Percentiles rank a stretch among this genome's conserved stretches.
These are phyloP conservation scores for Lachnellula hyalina DNA, from an alignment of 2,329 filamentous ascomycete genomes.

Conservation along the genomic window DNA sequence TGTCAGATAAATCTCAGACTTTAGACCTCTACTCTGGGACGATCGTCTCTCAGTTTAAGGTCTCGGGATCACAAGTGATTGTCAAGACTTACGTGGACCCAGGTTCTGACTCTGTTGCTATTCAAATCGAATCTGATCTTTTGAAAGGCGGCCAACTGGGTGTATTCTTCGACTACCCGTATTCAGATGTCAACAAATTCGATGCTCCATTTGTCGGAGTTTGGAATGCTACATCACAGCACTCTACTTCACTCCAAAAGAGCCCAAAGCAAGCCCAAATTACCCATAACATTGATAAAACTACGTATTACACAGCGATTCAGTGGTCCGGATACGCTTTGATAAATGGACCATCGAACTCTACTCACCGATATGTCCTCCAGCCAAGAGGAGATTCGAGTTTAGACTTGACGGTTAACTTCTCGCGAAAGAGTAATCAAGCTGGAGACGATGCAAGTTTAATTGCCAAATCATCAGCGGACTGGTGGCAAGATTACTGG, in stretches of 20 bases:
- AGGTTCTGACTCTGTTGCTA: conserved; percentile 34
- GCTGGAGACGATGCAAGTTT: neutral
- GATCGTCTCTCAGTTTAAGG: conserved; percentile 36
- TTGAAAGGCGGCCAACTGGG: conserved; percentile 31
- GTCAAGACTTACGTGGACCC: conserved; percentile 37
- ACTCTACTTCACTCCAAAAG: conserved; percentile 31
- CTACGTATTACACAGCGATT: conserved; percentile 33
- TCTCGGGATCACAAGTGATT: conserved; percentile 30
- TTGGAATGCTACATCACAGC: conserved; percentile 36
- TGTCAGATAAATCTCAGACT: conserved; percentile 32
- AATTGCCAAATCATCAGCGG: conserved; percentile 6
- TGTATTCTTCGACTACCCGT: conserved; percentile 40
- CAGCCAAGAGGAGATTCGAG: neutral
- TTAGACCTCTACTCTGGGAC: conserved; percentile 36
- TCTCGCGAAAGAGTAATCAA: conserved; percentile 4
- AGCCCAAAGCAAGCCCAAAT: conserved; percentile 29
- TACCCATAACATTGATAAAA: conserved; percentile 35
- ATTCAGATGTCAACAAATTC: conserved; percentile 39
- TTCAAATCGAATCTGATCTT: conserved; percentile 35
- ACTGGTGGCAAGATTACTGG: conserved; percentile 30
- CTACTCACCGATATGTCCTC: conserved; percentile 22
- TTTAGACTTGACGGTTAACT: conserved; percentile 17
- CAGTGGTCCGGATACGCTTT: conserved; percentile 17
- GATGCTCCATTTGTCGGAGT: conserved; percentile 38
- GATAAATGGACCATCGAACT: conserved; percentile 10